Conservation (phyloP, 495 filamentous ascomycete species). For the Xylaria flabelliformis region DNA sequence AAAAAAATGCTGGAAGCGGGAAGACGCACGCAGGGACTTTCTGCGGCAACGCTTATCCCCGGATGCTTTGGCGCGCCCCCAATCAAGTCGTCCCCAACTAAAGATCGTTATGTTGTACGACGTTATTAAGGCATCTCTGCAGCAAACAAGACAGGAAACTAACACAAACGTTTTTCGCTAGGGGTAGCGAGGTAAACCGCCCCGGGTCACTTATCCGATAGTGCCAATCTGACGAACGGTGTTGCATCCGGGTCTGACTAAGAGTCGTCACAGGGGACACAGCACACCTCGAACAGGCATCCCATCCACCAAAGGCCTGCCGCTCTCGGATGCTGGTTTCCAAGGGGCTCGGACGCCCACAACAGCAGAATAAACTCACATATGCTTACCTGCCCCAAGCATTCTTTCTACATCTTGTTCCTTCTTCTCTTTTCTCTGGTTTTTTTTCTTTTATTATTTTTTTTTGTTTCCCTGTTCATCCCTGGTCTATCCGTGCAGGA, state of each 20-base stretch:
- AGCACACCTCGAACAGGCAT: conserved; percentile 14
- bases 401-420: not conserved
- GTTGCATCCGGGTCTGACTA: conserved; percentile 28
- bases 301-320: not conserved
- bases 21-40: not conserved
- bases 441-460: not conserved
- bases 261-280: conserved; percentile 15
- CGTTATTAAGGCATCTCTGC: not conserved
- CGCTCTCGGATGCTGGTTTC: conserved; percentile 1
- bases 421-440: not conserved
- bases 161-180: not conserved
- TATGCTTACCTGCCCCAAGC: conserved; percentile 12
- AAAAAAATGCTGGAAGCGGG: not conserved
- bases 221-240: conserved; percentile 6
- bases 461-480: not conserved
- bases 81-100: not conserved
- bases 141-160: conserved; percentile 6
- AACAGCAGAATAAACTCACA: conserved; percentile 19
- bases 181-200: not conserved
- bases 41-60: not conserved
- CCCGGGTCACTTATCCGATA: conserved; percentile 4
- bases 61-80: not conserved
- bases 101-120: not conserved
- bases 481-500: conserved; percentile 63
- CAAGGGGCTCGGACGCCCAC: not conserved